Percentiles rank a stretch among this genome's conserved stretches.
Evolutionary conservation across 2,329 filamentous ascomycete species (phyloP).

Genomic region (Diaporthe sp.): DNA sequence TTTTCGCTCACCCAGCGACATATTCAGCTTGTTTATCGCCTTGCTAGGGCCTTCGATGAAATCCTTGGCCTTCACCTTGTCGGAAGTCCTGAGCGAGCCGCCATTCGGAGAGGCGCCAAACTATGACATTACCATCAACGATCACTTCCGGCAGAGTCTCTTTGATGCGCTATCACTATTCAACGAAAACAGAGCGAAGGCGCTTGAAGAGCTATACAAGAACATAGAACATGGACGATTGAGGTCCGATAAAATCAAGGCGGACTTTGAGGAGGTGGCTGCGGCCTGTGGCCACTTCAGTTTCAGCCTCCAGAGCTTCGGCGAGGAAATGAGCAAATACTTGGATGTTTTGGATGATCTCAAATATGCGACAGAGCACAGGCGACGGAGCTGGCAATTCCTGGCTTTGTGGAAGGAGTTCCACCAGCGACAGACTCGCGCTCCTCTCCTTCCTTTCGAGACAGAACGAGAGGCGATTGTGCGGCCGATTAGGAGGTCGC

Average conservation of each 20-base stretch:
- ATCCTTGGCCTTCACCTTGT: slow-evolving; percentile 91
- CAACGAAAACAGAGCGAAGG: slow-evolving; percentile 79
- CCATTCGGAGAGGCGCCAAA: slow-evolving; percentile 81
- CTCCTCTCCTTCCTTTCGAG: slow-evolving; percentile 49
- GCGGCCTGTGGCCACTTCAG: slow-evolving; percentile 98
- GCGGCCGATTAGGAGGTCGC: slow-evolving; percentile 65
- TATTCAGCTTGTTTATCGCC: slow-evolving; percentile 91
- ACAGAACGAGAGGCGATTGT: slow-evolving; percentile 61
- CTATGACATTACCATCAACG: slow-evolving; percentile 80
- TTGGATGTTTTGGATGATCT: slow-evolving; percentile 88
- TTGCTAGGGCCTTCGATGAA: slow-evolving; percentile 96
- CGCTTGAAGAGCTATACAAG: slow-evolving; percentile 84
- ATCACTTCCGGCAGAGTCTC: slow-evolving; percentile 84
- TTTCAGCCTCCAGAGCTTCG: slow-evolving; percentile 91
- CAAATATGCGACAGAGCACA: slow-evolving; percentile 77
- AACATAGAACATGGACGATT: slow-evolving; percentile 80
- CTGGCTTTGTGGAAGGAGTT: slow-evolving; percentile 78
- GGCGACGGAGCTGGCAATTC: slow-evolving; percentile 84
- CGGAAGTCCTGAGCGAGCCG: slow-evolving; percentile 88
- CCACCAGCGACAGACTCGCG: slow-evolving; percentile 40
- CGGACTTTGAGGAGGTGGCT: slow-evolving; percentile 96
- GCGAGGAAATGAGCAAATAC: slow-evolving; percentile 88
- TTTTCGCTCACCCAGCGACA: slow-evolving; percentile 79
- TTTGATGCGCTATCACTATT: slow-evolving; percentile 86
- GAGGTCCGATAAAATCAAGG: slow-evolving; percentile 81